Conservation (phyloP, 2,329 filamentous ascomycete species). For the Davidsoniella neocaledoniae region DNA sequence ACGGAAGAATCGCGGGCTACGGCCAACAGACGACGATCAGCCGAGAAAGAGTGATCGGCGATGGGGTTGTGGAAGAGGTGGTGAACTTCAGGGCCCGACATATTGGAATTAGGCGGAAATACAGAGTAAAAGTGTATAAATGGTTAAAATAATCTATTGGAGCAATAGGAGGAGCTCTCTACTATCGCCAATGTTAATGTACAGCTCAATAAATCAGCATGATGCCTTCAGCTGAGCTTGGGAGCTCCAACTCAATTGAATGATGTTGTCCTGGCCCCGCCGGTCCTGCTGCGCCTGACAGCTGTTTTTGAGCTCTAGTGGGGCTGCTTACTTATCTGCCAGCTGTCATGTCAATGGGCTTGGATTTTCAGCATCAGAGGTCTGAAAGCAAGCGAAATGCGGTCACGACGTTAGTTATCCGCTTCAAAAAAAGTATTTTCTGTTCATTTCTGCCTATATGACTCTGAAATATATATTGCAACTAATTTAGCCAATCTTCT, state of each 20-base stretch:
- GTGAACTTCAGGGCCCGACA: constrained; percentile 81
- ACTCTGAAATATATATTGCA: not conserved
- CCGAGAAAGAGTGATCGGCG: constrained; percentile 94
- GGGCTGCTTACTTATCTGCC: constrained; percentile 8
- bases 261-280: constrained; percentile 10
- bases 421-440: not conserved
- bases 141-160: not conserved
- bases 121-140: constrained; percentile 14
- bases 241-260: constrained; percentile 13
- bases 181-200: constrained; percentile 48
- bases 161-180: constrained; percentile 58
- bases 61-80: constrained; percentile 95
- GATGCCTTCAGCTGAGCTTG: not conserved
- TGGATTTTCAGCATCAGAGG: constrained; percentile 2
- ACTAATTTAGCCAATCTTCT: not conserved
- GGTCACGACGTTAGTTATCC: not conserved
- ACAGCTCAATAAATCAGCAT: not conserved
- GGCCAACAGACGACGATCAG: constrained; percentile 73
- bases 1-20: constrained; percentile 81
- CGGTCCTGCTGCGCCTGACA: not conserved
- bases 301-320: not conserved
- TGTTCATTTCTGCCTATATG: not conserved
- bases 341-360: constrained; percentile 1
- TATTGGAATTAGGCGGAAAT: constrained; percentile 21
- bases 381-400: not conserved